Conservation (phyloP, 331 rosid species). For the Saraca asoca region DNA sequence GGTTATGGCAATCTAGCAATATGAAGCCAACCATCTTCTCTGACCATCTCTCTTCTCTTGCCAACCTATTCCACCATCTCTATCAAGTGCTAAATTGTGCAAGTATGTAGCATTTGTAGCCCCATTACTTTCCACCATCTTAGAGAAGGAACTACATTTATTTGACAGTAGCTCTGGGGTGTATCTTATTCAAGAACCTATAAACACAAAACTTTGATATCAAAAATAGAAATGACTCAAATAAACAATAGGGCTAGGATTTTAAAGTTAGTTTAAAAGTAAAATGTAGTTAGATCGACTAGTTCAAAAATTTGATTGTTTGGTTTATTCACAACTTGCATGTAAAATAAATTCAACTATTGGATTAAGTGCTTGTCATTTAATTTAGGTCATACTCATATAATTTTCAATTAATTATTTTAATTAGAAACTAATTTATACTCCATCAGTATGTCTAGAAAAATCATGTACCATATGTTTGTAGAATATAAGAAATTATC, state of each 20-base stretch:
- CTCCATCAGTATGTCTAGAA: background rate
- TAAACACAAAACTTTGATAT: constrained; percentile 28
- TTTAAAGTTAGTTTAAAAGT: constrained; percentile 3
- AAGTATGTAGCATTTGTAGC: constrained; percentile 83
- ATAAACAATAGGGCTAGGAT: constrained; percentile 10
- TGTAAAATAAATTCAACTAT: constrained; percentile 3
- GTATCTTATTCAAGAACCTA: constrained; percentile 80
- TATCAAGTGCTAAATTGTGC: constrained; percentile 52
- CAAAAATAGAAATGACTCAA: constrained; percentile 9
- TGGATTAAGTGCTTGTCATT: constrained; percentile 12
- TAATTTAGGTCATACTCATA: background rate
- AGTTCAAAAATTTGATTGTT: background rate
- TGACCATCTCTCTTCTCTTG: constrained; percentile 37
- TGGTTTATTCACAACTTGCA: too few species aligned
- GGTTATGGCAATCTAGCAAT: constrained; percentile 74
- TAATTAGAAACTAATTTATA: too few species aligned
- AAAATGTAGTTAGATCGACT: constrained; percentile 2
- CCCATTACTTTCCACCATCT: constrained; percentile 94
- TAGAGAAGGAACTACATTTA: constrained; percentile 71
- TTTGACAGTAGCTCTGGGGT: constrained; percentile 64
- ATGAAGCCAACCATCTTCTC: constrained; percentile 58
- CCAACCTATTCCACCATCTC: constrained; percentile 36
- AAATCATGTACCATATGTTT: constrained; percentile 17
- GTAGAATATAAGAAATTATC: background rate
- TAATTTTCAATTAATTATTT: background rate